Conservation (phyloP, 2,329 filamentous ascomycete genomes). For the Claviceps paspali region DNA sequence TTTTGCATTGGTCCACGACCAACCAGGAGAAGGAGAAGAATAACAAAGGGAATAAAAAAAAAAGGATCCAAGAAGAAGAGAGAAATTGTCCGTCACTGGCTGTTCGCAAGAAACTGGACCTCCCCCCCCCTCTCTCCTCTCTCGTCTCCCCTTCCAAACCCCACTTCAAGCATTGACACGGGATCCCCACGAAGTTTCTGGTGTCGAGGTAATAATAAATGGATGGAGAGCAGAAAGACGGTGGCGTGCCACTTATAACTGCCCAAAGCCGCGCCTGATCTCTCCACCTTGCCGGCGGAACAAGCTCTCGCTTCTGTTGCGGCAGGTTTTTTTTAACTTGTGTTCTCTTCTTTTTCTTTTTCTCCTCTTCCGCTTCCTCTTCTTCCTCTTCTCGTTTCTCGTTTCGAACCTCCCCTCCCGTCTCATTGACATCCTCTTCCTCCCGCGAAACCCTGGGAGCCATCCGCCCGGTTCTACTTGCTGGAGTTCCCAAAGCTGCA, state of each 20-base stretch:
- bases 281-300: background rate
- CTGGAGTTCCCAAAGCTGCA: background rate
- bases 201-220: background rate
- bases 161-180: conserved; percentile 2
- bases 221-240: background rate
- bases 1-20: no score
- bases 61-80: no score
- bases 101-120: no score
- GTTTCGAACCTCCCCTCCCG: no score
- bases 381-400: background rate
- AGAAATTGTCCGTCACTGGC: background rate
- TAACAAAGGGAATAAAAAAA: no score
- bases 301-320: background rate
- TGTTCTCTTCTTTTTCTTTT: background rate
- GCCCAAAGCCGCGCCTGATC: conserved; percentile 2
- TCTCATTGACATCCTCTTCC: background rate
- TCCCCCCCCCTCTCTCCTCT: no score
- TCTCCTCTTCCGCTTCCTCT: background rate
- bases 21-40: no score
- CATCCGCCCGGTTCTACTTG: background rate
- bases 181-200: background rate
- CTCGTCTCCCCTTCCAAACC: no score
- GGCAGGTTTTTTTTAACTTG: background rate
- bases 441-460: background rate
- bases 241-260: conserved; percentile 2